phyloP scores from a whole-genome alignment of 2,329 filamentous ascomycete genomes.

The Sporothrix inflata region DNA sequence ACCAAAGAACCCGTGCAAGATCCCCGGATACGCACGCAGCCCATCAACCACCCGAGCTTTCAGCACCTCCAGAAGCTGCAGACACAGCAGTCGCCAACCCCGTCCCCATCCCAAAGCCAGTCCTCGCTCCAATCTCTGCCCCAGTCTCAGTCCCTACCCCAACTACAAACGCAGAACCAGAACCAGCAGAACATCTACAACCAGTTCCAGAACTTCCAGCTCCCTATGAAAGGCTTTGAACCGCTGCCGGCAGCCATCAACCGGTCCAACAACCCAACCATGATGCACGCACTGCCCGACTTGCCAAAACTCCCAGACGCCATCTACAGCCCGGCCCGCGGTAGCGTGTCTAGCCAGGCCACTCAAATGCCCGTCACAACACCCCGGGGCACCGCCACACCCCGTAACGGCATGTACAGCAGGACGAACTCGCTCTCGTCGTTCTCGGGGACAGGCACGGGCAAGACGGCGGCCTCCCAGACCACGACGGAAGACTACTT shows the following conservation, averaged over 20 bases:
- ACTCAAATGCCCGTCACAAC: constrained; percentile 68
- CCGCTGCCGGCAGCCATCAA: not conserved
- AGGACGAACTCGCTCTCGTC: constrained; percentile 59
- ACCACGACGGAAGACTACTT: constrained; percentile 42
- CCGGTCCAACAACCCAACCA: constrained; percentile 14
- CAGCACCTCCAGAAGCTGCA: constrained; percentile 31
- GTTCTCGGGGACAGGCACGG: constrained; percentile 33
- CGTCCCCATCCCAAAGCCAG: constrained; percentile 19
- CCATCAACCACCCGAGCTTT: constrained; percentile 49
- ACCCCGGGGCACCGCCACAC: constrained; percentile 65
- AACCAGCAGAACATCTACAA: constrained; percentile 21
- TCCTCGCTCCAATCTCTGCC: not conserved
- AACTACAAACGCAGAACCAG: constrained; percentile 38
- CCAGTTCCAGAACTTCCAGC: constrained; percentile 28
- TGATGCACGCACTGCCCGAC: constrained; percentile 47
- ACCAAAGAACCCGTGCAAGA: constrained; percentile 52
- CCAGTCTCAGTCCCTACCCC: not conserved
- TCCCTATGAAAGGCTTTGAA: constrained; percentile 24
- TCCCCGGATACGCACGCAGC: constrained; percentile 56
- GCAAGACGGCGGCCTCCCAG: constrained; percentile 24
- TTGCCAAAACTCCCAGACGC: constrained; percentile 74
- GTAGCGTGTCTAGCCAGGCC: constrained; percentile 67
- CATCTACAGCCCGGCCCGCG: constrained; percentile 77
- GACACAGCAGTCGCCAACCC: constrained; percentile 18
- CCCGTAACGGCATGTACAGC: constrained; percentile 66